Evolutionary conservation across 495 filamentous ascomycete genomes (phyloP).

Genomic region (Lasiosphaeria hispida): DNA sequence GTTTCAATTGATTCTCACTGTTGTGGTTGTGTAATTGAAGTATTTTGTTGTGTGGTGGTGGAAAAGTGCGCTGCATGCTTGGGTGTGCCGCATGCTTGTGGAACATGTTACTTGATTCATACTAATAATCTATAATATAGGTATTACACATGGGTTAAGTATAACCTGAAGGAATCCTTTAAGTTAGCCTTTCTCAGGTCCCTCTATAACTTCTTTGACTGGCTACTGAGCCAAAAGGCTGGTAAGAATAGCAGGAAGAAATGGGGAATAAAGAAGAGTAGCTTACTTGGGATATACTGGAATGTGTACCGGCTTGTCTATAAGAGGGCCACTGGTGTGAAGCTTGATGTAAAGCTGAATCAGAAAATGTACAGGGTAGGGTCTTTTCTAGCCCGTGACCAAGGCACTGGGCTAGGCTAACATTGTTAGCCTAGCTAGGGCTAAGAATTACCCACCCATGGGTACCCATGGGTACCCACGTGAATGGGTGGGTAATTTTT

Average conservation of each 20-base stretch:
- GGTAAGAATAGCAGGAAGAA: conserved; percentile 7
- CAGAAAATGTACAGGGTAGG: conserved; percentile 11
- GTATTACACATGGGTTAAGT: conserved; percentile 1
- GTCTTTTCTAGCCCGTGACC: background rate
- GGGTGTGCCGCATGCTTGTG: too few relatives aligned
- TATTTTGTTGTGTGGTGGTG: too few relatives aligned
- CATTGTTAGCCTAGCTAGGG: too few relatives aligned
- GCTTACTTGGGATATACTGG: conserved; percentile 6
- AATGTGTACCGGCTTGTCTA: conserved; percentile 9
- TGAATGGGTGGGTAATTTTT: too few relatives aligned
- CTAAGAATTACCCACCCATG: too few relatives aligned
- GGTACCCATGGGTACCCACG: too few relatives aligned
- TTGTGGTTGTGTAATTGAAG: too few relatives aligned
- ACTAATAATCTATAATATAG: conserved; percentile 6
- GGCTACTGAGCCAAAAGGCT: conserved; percentile 1
- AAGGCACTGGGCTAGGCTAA: conserved; percentile 2
- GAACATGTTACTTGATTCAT: too few relatives aligned
- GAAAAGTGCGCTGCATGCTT: too few relatives aligned
- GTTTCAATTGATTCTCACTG: too few relatives aligned
- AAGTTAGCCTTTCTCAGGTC: background rate
- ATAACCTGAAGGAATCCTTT: conserved; percentile 4
- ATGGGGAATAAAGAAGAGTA: conserved; percentile 4
- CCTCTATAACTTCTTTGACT: conserved; percentile 6
- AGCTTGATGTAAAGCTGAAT: conserved; percentile 8
- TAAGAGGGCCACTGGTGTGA: conserved; percentile 4